phyloP scores from a whole-genome alignment of 805 yeast species.

The Komagataella pseudopastoris region DNA sequence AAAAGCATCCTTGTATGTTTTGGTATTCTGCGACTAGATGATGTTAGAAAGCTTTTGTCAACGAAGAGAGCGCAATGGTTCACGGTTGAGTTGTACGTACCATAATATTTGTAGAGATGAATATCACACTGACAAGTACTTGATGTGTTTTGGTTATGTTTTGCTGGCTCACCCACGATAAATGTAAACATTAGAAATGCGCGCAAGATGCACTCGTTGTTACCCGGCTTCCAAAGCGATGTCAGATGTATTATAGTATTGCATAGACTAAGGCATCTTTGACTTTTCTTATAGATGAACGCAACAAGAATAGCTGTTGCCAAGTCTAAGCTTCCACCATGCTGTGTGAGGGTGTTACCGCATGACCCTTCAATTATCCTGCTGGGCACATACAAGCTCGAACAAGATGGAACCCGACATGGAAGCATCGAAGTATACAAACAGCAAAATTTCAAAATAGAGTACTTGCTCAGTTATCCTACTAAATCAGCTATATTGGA shows the following conservation, averaged over 20 bases:
- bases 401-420: slow-evolving; percentile 41
- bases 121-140: not conserved
- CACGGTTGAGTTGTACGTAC: not conserved
- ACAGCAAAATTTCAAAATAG: slow-evolving; percentile 11
- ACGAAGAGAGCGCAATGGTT: not conserved
- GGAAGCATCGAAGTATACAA: slow-evolving; percentile 44
- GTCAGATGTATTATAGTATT: not conserved
- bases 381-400: slow-evolving; percentile 73
- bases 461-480: slow-evolving; percentile 10
- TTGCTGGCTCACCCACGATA: not conserved
- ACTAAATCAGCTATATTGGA: slow-evolving; percentile 66
- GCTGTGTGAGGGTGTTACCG: slow-evolving; percentile 57
- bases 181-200: not conserved
- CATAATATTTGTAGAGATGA: not conserved
- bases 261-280: not conserved
- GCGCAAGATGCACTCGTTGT: not conserved
- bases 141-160: not conserved
- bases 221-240: not conserved
- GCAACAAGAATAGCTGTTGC: slow-evolving; percentile 15
- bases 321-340: slow-evolving; percentile 62
- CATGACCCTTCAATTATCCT: slow-evolving; percentile 31
- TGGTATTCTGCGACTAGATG: slow-evolving; percentile 9
- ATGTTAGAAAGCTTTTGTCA: not conserved
- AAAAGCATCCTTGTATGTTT: slow-evolving; percentile 78
- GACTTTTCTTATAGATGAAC: not conserved